A percentile compares a stretch with the other conserved stretches of the same genome.
Conservation (phyloP, 176 grass and related monocot genomes). For the Musa beccarii region DNA sequence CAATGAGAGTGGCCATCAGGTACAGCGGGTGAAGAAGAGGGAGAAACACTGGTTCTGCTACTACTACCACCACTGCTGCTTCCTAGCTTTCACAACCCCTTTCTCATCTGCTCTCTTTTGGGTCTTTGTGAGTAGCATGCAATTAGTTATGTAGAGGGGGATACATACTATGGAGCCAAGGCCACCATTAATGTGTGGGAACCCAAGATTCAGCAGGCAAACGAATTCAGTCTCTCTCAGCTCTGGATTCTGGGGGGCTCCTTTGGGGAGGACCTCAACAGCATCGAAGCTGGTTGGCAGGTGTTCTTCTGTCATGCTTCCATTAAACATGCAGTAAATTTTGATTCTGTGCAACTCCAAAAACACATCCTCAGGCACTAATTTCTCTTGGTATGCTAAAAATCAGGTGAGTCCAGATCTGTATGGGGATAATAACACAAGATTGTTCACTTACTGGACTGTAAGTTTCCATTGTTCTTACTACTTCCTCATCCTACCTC, state of each 20-base stretch:
- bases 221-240: constrained; percentile 17
- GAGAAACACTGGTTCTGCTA: no score
- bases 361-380: background rate
- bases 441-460: constrained; percentile 15
- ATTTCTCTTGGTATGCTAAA: background rate
- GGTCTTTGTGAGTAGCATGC: constrained; percentile 9
- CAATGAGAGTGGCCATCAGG: constrained; percentile 16
- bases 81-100: background rate
- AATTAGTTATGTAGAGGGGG: constrained; percentile 5
- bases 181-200: constrained; percentile 16
- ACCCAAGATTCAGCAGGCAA: background rate
- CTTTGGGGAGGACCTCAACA: background rate
- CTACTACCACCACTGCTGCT: no score
- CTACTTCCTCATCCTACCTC: background rate
- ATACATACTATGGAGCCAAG: constrained; percentile 10
- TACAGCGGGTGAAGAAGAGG: background rate
- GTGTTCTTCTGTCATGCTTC: background rate
- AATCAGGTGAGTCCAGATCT: background rate
- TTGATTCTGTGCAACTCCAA: background rate
- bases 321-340: background rate
- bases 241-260: constrained; percentile 6
- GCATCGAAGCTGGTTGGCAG: constrained; percentile 15
- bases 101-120: constrained; percentile 1
- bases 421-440: constrained; percentile 9
- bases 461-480: background rate